Evolutionary conservation across 371 early-diverging fungal species (phyloP).

Genomic region (Encephalitozoon cuniculi): DNA sequence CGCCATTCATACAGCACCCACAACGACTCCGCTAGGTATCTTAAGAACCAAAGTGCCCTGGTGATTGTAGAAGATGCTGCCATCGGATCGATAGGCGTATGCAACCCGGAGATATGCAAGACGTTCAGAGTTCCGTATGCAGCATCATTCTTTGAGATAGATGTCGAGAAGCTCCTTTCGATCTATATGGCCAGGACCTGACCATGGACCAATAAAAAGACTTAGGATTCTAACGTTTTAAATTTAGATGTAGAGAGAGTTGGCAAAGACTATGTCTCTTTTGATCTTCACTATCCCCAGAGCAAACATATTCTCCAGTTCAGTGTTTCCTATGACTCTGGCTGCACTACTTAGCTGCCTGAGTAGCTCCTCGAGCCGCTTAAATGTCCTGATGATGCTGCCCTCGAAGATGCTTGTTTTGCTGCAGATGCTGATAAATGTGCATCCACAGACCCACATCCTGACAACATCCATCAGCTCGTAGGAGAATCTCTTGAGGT

Average conservation of each 20-base stretch:
- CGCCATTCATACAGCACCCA: conserved; percentile 10
- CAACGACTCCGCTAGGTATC: conserved; percentile 17
- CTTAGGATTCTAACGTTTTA: not conserved
- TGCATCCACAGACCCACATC: conserved; percentile 89
- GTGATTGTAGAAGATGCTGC: not conserved
- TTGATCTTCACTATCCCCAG: conserved; percentile 84
- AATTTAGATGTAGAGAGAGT: conserved; percentile 76
- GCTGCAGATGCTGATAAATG: conserved; percentile 83
- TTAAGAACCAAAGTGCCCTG: conserved; percentile 36
- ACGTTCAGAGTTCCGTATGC: conserved; percentile 41
- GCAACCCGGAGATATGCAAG: conserved; percentile 23
- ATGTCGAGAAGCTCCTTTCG: conserved; percentile 40
- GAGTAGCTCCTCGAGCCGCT: conserved; percentile 85
- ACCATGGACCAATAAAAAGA: not conserved
- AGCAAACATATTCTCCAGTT: conserved; percentile 86
- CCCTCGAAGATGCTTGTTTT: conserved; percentile 95
- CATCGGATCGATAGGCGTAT: conserved; percentile 43
- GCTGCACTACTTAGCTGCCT: conserved; percentile 86
- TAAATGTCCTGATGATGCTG: conserved; percentile 79
- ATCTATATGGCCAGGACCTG: not conserved
- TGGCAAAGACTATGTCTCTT: conserved; percentile 95
- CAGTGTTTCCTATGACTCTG: conserved; percentile 86
- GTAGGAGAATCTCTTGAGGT: conserved; percentile 56
- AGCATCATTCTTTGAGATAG: conserved; percentile 43
- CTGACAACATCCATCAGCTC: conserved; percentile 91